Evolutionary conservation across 345 rosid species (phyloP), one percentile per base, ranked within the genome.

Genomic region (Acer campestre): DNA sequence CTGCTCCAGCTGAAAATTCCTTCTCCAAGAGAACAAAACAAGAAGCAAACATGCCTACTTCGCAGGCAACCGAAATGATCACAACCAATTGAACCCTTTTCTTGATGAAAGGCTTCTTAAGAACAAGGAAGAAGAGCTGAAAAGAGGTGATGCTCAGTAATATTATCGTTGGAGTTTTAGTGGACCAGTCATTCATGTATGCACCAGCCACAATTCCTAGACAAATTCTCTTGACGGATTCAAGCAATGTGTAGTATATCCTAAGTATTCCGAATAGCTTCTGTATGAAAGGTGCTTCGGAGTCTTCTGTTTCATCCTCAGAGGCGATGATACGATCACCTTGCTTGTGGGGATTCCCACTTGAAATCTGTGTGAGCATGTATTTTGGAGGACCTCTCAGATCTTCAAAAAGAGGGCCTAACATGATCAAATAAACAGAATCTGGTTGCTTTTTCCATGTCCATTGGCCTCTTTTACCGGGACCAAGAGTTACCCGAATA

Each of bases 391-490:
- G 99, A 10, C 99, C 99, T 73, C 99, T 84, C 55, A 95, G 86
- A 77, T 95, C 97, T 85, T 91, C 92, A 62, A 93, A 95, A 11
- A 95, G 85, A 53, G 98, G 89, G 74, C 98, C 99, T 35, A 90
- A 75, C 78, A 75, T 86, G 71, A 78, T 82, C 55, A 85, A 85
- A 74, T 83, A 84, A 27, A 79, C 22, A 13, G 91, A 91, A 22
- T 78, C 80, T 3, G 86, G 48, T 76, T 84, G 80, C 76, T 80
- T 84, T 85, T 89, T 90, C 98, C 97, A 95, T 77, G 97, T 89
- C 98, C 99, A 93, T 59, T 95, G 99, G 55, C 99, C 98, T 88
- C 92, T 86, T 74, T 92, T 95, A 16, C 99, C 98, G 8, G 99
- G 99, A 59, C 98, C 98, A 35, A 95, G 89, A 4, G 98, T 92